These are phyloP conservation scores for Boletus tylopilopsis DNA, from an alignment of 768 basidiomycete species.

Conservation along the genomic window DNA sequence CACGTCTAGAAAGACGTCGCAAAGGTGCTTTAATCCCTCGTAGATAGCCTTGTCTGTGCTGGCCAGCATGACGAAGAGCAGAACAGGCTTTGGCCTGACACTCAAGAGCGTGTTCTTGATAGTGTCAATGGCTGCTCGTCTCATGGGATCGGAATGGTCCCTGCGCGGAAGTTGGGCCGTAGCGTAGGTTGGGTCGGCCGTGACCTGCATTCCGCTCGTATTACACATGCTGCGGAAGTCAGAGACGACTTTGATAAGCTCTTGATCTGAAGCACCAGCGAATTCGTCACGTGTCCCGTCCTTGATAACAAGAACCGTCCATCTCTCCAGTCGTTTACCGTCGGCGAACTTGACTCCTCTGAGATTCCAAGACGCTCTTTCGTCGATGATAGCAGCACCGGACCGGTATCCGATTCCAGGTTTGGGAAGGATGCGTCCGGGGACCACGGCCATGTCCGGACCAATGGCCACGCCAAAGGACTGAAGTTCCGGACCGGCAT, in stretches of 20 bases:
- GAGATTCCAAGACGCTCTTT: slow-evolving; percentile 51
- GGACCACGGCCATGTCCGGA: slow-evolving; percentile 50
- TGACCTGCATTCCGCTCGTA: slow-evolving; percentile 58
- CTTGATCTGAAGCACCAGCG: slow-evolving; percentile 46
- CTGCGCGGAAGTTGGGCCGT: slow-evolving; percentile 49
- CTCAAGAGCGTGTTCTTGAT: slow-evolving; percentile 43
- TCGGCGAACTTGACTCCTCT: slow-evolving; percentile 55
- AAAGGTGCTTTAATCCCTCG: slow-evolving; percentile 49
- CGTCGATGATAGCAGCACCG: slow-evolving; percentile 35
- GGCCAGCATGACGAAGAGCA: slow-evolving; percentile 47
- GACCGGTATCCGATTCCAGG: slow-evolving; percentile 41
- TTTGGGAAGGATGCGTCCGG: slow-evolving; percentile 46
- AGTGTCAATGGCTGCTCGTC: slow-evolving; percentile 43
- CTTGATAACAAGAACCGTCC: slow-evolving; percentile 66
- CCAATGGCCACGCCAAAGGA: slow-evolving; percentile 46
- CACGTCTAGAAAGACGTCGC: slow-evolving; percentile 46
- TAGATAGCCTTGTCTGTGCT: slow-evolving; percentile 47
- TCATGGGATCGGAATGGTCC: slow-evolving; percentile 49
- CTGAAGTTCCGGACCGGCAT: slow-evolving; percentile 32
- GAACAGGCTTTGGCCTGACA: slow-evolving; percentile 37
- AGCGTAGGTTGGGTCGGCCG: slow-evolving; percentile 28
- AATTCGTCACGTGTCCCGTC: slow-evolving; percentile 66
- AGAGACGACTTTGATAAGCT: slow-evolving; percentile 40
- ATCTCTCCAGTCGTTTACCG: slow-evolving; percentile 54
- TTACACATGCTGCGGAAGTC: slow-evolving; percentile 64